Evolutionary conservation across 139 green algal genomes (phyloP), one percentile per base, ranked within the genome.

Genomic region (Edaphochlamys debaryana): DNA sequence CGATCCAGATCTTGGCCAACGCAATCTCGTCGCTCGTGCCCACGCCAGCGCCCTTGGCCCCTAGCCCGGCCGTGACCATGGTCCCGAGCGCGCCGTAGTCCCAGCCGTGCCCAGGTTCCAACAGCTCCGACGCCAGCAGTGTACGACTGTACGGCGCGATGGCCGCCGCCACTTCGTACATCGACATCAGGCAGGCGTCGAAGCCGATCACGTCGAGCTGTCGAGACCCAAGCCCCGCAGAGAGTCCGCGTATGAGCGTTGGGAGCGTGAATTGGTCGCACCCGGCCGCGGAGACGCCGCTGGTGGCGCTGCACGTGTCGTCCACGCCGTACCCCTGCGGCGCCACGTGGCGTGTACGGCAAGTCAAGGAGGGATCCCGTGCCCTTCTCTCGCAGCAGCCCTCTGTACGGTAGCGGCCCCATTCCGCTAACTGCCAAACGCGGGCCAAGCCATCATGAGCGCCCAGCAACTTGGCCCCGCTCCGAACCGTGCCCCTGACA

Each of bases 131-230:
- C 29, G 64, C 88, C 2, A 90, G 71, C 34, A 89, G 29, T 22
- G 69, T 83, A 2, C 69, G 30, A 9, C 54, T n/a, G 74, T 85
- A 85, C 7, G 85, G 81, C 7, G 54, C 54, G 40, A 92, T 2
- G 29, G 52, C 32, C 20, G 38, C 37, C 8, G n/a, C 45, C 4
- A 89, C 67, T 58, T 89, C 83, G 36, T 87, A 89, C 76, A 84
- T 86, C 3, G 76, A 37, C 89, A 92, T 92, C 8, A 92, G 80
- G 82, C 89, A 92, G 32, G 89, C 89, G 71, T 91, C 89, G 75
- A 92, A 92, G 37, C 89, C 89, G 32, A 92, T 82, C 40, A 92
- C 67, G 83, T 92, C 88, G 11, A 92, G 79, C 79, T 86, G 48
- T 74, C 86, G 48, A 22, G 19, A 1, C 2, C 23, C 36, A 34